A percentile compares a stretch with the other conserved stretches of the same genome.
Conservation (phyloP, 2,329 filamentous ascomycete genomes). For the Dactylellina sp. region DNA sequence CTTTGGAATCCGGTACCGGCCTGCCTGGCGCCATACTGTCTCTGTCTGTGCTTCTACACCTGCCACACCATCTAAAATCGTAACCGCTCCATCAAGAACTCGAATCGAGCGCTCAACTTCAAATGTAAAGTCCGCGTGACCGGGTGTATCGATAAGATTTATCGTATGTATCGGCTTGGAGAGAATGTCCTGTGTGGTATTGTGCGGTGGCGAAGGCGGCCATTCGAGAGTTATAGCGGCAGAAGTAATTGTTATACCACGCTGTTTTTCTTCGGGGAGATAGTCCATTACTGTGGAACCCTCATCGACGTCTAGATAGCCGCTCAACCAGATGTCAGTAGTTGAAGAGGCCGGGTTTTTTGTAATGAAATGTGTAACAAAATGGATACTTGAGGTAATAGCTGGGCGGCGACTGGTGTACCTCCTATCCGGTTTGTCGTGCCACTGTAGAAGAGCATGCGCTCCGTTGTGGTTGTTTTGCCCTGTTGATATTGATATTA, state of each 20-base stretch:
- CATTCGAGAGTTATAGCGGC: conserved; percentile 98
- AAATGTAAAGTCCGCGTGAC: conserved; percentile 99
- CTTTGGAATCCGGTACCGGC: conserved; percentile 93
- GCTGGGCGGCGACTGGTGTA: conserved; percentile 37
- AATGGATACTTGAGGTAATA: conserved; percentile 45
- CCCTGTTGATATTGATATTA: conserved; percentile 75
- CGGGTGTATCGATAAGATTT: conserved; percentile 98
- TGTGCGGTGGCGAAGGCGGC: conserved; percentile 81
- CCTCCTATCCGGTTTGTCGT: conserved; percentile 71
- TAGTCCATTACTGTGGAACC: conserved; percentile 99
- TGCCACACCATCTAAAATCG: conserved; percentile 97
- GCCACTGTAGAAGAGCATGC: conserved; percentile 97
- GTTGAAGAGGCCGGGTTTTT: conserved; percentile 72
- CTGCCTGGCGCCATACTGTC: conserved; percentile 98
- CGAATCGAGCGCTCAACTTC: conserved; percentile 95
- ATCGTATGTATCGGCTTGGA: conserved; percentile 76
- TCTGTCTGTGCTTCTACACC: conserved; percentile 92
- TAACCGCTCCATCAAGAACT: conserved; percentile 94
- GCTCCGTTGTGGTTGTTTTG: conserved; percentile 96
- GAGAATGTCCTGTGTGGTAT: conserved; percentile 77
- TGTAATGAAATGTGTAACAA: conserved; percentile 4
- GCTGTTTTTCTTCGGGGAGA: conserved; percentile 97
- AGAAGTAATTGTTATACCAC: conserved; percentile 98
- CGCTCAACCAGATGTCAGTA: conserved; percentile 72
- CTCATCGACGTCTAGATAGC: conserved; percentile 87